Conservation (phyloP, 2,329 filamentous ascomycete species). For the Aspergillus sp. region DNA sequence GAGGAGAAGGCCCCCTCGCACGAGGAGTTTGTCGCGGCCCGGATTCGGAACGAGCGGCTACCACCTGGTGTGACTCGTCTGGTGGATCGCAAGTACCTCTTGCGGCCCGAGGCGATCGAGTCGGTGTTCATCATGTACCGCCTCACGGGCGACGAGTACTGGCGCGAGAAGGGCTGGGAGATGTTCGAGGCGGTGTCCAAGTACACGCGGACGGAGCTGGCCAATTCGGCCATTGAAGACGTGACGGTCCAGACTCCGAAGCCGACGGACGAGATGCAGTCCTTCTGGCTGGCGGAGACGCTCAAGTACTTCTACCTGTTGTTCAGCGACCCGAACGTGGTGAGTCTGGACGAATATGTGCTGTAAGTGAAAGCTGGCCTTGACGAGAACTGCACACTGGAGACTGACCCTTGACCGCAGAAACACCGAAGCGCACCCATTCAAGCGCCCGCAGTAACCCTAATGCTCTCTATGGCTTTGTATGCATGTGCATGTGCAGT, state of each 20-base stretch:
- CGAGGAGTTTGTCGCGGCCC: constrained; percentile 41
- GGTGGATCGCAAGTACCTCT: constrained; percentile 39
- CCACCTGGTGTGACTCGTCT: constrained; percentile 47
- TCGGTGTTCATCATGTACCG: constrained; percentile 77
- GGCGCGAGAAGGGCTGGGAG: constrained; percentile 70
- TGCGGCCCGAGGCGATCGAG: constrained; percentile 74
- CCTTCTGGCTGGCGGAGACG: constrained; percentile 66
- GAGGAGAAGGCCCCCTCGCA: constrained; percentile 31
- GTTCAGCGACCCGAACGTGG: constrained; percentile 46
- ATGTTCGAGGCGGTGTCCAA: constrained; percentile 69
- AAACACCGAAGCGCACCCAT: constrained; percentile 45
- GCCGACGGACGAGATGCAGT: constrained; percentile 67
- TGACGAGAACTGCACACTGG: background rate
- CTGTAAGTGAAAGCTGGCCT: constrained; percentile 37
- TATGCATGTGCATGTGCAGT: constrained; percentile 11
- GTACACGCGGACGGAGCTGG: constrained; percentile 62
- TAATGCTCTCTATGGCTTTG: constrained; percentile 17
- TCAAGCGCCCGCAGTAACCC: constrained; percentile 33
- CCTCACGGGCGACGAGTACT: constrained; percentile 66
- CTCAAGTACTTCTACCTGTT: constrained; percentile 52
- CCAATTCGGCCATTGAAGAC: constrained; percentile 67
- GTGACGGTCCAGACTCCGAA: constrained; percentile 55
- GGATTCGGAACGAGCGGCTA: constrained; percentile 46
- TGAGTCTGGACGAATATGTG: constrained; percentile 51
- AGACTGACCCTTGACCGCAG: constrained; percentile 23